These are phyloP conservation scores for Cyclanthera cordifolia DNA, from an alignment of 306 rosid genomes.

Conservation along the genomic window DNA sequence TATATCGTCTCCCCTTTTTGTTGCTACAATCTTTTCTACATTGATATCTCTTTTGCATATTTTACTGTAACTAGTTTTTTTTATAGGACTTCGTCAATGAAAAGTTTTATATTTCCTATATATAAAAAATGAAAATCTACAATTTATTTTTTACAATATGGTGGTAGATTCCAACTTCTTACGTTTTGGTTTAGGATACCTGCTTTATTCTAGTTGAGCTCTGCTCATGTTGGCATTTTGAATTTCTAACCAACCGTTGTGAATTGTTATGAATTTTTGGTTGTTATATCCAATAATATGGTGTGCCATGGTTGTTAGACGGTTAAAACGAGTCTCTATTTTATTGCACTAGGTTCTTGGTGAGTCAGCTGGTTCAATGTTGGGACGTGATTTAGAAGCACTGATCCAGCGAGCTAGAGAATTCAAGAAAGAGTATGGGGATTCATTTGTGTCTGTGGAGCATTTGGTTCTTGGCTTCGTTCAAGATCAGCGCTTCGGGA, in stretches of 20 bases:
- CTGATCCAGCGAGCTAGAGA: conserved; percentile 84
- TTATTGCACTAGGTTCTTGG: conserved; percentile 52
- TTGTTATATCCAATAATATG: neutral
- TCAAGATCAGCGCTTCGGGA: conserved; percentile 81
- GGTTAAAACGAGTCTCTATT: conserved; percentile 10
- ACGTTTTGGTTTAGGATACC: too few relatives aligned
- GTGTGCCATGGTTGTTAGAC: conserved; percentile 8
- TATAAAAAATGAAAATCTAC: too few relatives aligned
- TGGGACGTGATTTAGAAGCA: conserved; percentile 97
- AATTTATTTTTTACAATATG: too few relatives aligned
- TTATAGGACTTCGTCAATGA: too few relatives aligned
- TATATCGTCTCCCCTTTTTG: too few relatives aligned
- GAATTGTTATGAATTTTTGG: neutral
- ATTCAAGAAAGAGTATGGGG: conserved; percentile 78
- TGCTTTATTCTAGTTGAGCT: too few relatives aligned
- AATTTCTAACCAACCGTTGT: neutral
- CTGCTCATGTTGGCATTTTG: too few relatives aligned
- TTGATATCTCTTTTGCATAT: too few relatives aligned
- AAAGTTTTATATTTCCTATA: too few relatives aligned
- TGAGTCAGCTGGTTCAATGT: conserved; percentile 69
- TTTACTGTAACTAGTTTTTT: too few relatives aligned
- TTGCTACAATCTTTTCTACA: too few relatives aligned
- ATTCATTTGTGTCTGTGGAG: conserved; percentile 92
- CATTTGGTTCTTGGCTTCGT: conserved; percentile 84
- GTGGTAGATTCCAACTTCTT: too few relatives aligned